Conservation (phyloP, 139 green algal genomes). For the Tetradesmus lagerheimii region DNA sequence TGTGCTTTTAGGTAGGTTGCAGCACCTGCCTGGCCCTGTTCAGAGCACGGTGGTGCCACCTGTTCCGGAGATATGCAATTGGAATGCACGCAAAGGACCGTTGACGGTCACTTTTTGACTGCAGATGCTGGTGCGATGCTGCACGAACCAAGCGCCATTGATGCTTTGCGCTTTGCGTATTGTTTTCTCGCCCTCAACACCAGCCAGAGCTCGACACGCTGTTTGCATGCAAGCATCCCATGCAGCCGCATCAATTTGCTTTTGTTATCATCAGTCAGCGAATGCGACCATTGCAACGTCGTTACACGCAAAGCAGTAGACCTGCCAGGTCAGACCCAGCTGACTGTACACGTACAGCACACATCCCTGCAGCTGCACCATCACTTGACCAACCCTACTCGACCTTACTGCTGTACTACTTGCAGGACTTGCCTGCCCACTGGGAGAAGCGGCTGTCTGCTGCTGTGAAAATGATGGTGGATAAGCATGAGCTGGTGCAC, state of each 20-base stretch:
- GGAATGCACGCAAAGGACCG: background rate
- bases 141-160: background rate
- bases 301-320: background rate
- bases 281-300: background rate
- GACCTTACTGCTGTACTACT: background rate
- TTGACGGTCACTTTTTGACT: background rate
- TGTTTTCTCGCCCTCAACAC: background rate
- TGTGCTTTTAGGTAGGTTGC: background rate
- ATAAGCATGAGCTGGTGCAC: constrained; percentile 39
- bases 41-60: background rate
- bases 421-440: background rate
- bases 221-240: background rate
- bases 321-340: background rate
- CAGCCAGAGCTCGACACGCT: background rate
- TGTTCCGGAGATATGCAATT: background rate
- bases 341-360: background rate
- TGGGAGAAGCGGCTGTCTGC: constrained; percentile 23
- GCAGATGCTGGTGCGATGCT: background rate
- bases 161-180: background rate
- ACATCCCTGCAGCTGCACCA: no score
- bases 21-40: background rate
- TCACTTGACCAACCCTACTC: no score
- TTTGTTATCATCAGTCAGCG: background rate
- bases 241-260: background rate
- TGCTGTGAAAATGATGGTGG: constrained; percentile 25